Conservation (phyloP, 305 asterid genomes). For the Stenogyne calaminthoides region DNA sequence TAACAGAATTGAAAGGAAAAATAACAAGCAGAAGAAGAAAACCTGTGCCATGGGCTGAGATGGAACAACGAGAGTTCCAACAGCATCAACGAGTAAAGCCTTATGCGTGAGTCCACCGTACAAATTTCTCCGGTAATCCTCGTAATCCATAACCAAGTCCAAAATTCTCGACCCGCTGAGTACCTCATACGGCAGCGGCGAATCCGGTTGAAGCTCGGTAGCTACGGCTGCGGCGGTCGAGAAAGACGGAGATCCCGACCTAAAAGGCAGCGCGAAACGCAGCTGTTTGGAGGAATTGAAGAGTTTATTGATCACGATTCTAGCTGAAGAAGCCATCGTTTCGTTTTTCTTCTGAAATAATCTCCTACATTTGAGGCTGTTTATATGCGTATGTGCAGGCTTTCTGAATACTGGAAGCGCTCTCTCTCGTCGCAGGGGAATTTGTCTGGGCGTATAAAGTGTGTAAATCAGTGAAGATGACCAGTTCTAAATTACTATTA, state of each 20-base stretch:
- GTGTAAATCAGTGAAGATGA: too few species aligned
- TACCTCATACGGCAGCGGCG: constrained; percentile 41
- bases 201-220: constrained; percentile 31
- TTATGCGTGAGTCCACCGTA: constrained; percentile 91
- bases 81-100: constrained; percentile 95
- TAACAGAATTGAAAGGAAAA: background rate
- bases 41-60: constrained; percentile 99
- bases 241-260: constrained; percentile 38
- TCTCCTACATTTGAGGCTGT: constrained; percentile 30
- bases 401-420: background rate
- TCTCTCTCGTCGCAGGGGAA: background rate
- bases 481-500: too few species aligned
- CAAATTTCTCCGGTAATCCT: constrained; percentile 79
- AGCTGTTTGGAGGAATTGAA: constrained; percentile 25
- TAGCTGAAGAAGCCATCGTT: constrained; percentile 40
- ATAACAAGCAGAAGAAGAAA: background rate
- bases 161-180: constrained; percentile 39
- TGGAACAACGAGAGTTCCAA: constrained; percentile 88
- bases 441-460: background rate
- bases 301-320: constrained; percentile 37
- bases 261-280: constrained; percentile 29
- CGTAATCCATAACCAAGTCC: constrained; percentile 78
- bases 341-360: background rate
- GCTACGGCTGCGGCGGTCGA: constrained; percentile 58
- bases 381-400: background rate